phyloP scores from a whole-genome alignment of 1,284 basidiomycete species.

The Leccinum subfulvum region DNA sequence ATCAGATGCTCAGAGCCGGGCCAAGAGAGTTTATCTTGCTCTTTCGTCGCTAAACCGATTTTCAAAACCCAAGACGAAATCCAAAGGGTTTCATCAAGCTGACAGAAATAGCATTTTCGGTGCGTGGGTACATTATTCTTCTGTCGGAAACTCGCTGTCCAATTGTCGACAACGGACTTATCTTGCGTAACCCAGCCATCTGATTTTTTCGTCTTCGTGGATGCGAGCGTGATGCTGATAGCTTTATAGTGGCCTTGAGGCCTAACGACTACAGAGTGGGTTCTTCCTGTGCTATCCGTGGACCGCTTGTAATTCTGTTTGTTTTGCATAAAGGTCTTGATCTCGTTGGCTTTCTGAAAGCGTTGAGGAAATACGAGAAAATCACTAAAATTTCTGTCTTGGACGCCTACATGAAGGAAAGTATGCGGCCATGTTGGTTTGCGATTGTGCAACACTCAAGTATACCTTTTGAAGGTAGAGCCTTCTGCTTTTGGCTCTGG shows the following conservation, averaged over 20 bases:
- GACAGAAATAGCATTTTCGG: background rate
- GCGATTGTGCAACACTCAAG: background rate
- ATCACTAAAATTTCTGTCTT: constrained; percentile 67
- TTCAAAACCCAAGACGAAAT: background rate
- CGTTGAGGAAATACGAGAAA: constrained; percentile 93
- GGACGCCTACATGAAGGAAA: constrained; percentile 70
- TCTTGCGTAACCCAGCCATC: too few relatives aligned
- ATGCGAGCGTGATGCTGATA: too few relatives aligned
- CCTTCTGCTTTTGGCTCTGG: constrained; percentile 62
- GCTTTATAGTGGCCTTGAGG: too few relatives aligned
- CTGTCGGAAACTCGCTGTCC: too few relatives aligned
- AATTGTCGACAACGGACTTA: too few relatives aligned
- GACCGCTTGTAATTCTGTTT: constrained; percentile 11
- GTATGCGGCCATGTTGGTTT: constrained; percentile 36
- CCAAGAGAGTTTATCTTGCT: constrained; percentile 7
- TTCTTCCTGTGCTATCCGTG: background rate
- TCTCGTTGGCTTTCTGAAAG: constrained; percentile 87
- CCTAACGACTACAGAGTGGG: constrained; percentile 40
- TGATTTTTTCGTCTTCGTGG: too few relatives aligned
- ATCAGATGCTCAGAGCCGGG: constrained; percentile 13
- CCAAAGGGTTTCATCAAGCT: background rate
- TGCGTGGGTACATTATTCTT: constrained; percentile 45
- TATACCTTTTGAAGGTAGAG: constrained; percentile 49
- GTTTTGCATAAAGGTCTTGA: constrained; percentile 64
- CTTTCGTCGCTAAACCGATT: constrained; percentile 12